Evolutionary conservation across 164 flowering plant genomes (phyloP), one percentile per base, ranked within the genome.

Genomic region (Macadamia tetraphylla): DNA sequence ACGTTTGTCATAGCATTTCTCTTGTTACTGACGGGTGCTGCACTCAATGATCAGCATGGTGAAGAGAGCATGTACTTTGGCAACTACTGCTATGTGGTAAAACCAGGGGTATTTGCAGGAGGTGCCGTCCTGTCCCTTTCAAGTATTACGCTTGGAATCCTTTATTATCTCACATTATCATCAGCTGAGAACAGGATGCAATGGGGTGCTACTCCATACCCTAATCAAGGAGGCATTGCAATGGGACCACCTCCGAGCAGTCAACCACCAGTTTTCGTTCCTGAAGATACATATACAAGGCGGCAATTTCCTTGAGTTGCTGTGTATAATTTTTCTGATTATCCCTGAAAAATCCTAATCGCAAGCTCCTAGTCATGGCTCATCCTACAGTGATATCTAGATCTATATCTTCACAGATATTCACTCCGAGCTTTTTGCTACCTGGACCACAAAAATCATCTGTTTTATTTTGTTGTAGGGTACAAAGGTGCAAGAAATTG

Each of bases 41-140:
- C 94, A 18, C 82, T 94, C 49, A 94, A 94, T 66, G 91, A 87
- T 72, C 80, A 86, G 70, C 94, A 81, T 52, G 90, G 84, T 1
- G 79, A 77, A 63, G 91, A 85, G 58, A 81, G 76, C 72, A 65
- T 81, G 74, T 88, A 88, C 71, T 79, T 85, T 44, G 83, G 89
- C 67, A 76, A 67, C 76, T 89, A 82, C 73, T 94, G 98, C 76
- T 94, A 89, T 62, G 94, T 91, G 58, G 90, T 94, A 32, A 94
- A 90, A 72, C 86, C 98, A 29, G 98, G 98, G 32, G 94, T 91
- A 32, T 91, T 94, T 78, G 85, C 97, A 6, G 87, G 87, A 49
- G 97, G 94, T 46, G 85, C 97, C 9, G 60, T 88, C n/a, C 68
- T 94, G 75, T 82, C 96, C 29, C 74, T 94, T 14, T 83, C 83